Percentiles rank a stretch among this genome's conserved stretches.
phyloP scores from a whole-genome alignment of 2,329 filamentous ascomycete genomes.

The Nemania bipapillata region DNA sequence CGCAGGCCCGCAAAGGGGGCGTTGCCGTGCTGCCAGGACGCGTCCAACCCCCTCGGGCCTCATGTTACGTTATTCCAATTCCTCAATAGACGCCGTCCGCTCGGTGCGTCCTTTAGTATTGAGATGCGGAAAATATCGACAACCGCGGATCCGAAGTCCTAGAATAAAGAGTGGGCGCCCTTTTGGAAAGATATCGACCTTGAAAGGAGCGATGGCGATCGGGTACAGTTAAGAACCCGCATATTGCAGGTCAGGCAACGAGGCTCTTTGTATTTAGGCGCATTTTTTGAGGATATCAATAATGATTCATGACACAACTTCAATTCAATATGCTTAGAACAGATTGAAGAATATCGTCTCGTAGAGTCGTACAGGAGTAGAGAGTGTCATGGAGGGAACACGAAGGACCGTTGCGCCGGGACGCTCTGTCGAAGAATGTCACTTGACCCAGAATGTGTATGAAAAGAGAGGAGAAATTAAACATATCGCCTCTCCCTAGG shows the following conservation, averaged over 20 bases:
- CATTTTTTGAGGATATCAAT: slow-evolving; percentile 50
- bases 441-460: slow-evolving; percentile 13
- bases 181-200: slow-evolving; percentile 38
- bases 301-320: slow-evolving; percentile 49
- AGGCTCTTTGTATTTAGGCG: slow-evolving; percentile 51
- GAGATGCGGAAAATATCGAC: slow-evolving; percentile 43
- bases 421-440: slow-evolving; percentile 25
- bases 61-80: slow-evolving; percentile 41
- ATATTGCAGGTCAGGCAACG: slow-evolving; percentile 43
- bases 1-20: slow-evolving; percentile 47
- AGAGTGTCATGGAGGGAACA: background rate
- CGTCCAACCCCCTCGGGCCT: slow-evolving; percentile 38
- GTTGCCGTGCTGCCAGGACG: slow-evolving; percentile 40
- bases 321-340: slow-evolving; percentile 15
- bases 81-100: slow-evolving; percentile 41
- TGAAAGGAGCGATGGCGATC: slow-evolving; percentile 34
- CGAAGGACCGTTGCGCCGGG: slow-evolving; percentile 1
- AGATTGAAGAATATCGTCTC: background rate
- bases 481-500: background rate
- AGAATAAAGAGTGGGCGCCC: slow-evolving; percentile 41
- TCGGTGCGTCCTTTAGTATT: slow-evolving; percentile 43
- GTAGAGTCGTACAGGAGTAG: slow-evolving; percentile 1
- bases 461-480: background rate
- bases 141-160: slow-evolving; percentile 40
- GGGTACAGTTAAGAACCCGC: slow-evolving; percentile 39